Conservation (phyloP, 2,329 filamentous ascomycete species). For the Colletotrichum caudatum region DNA sequence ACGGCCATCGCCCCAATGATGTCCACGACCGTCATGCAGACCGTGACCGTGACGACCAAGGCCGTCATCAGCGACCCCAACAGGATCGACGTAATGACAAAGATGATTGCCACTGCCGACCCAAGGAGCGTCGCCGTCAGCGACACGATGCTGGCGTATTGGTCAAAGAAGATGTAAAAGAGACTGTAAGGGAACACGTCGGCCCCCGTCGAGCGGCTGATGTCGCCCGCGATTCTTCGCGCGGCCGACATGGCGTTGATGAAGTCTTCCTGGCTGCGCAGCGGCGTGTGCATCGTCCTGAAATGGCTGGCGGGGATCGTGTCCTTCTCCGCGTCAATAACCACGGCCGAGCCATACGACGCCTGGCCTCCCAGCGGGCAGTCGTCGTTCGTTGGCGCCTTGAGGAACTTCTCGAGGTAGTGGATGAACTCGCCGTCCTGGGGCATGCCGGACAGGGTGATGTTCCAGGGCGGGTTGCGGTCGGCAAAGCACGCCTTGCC, state of each 20-base stretch:
- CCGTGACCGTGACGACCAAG: constrained; percentile 84
- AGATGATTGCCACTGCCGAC: constrained; percentile 86
- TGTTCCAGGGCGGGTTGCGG: constrained; percentile 86
- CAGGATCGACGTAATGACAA: constrained; percentile 81
- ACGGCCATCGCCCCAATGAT: constrained; percentile 96
- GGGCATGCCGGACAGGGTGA: constrained; percentile 90
- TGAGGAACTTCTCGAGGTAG: constrained; percentile 87
- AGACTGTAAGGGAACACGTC: constrained; percentile 97
- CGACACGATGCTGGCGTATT: constrained; percentile 87
- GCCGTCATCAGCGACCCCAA: constrained; percentile 88
- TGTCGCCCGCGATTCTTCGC: constrained; percentile 84
- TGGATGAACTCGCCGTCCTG: constrained; percentile 90
- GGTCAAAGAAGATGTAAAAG: constrained; percentile 99
- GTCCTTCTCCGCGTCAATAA: constrained; percentile 75
- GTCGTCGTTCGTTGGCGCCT: constrained; percentile 81
- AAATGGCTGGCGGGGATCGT: constrained; percentile 89
- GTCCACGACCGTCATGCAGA: constrained; percentile 92
- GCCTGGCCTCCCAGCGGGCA: constrained; percentile 92
- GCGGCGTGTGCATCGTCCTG: constrained; percentile 86
- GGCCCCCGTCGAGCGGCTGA: constrained; percentile 77
- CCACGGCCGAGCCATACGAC: constrained; percentile 85
- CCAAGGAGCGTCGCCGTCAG: constrained; percentile 84
- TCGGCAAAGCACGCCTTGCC: constrained; percentile 82
- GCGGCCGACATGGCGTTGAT: constrained; percentile 91
- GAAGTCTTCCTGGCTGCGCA: constrained; percentile 91